phyloP scores from a whole-genome alignment of 176 grass and related monocot species.

The Rhipidocladum racemiflorum region DNA sequence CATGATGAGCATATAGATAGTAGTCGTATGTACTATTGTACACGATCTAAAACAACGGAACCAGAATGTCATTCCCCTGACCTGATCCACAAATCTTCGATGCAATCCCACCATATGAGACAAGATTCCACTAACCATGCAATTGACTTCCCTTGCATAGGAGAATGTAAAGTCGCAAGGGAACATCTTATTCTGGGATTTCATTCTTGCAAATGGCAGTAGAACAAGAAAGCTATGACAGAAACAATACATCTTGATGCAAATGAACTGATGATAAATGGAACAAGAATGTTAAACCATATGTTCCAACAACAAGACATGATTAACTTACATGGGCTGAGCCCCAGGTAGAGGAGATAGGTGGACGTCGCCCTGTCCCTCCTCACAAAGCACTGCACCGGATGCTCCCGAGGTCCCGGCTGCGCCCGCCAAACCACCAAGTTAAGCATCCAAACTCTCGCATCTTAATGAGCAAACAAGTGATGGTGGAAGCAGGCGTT shows the following conservation, averaged over 20 bases:
- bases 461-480: background rate
- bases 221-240: background rate
- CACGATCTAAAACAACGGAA: conserved; percentile 15
- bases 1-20: too few relatives aligned
- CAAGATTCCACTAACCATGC: background rate
- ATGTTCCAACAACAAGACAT: background rate
- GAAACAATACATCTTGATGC: background rate
- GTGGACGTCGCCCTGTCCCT: conserved; percentile 85
- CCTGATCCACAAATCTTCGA: background rate
- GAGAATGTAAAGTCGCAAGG: background rate
- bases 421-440: conserved; percentile 30
- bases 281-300: background rate
- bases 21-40: too few relatives aligned
- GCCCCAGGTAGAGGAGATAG: conserved; percentile 83
- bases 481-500: background rate
- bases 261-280: background rate
- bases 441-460: conserved; percentile 31
- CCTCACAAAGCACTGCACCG: conserved; percentile 91
- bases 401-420: conserved; percentile 70
- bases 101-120: background rate
- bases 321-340: conserved; percentile 79
- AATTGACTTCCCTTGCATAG: background rate
- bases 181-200: background rate
- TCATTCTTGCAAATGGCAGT: background rate
- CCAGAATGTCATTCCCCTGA: background rate